Evolutionary conservation across 768 basidiomycete genomes (phyloP).

Genomic region (Coprinellus micaceus): DNA sequence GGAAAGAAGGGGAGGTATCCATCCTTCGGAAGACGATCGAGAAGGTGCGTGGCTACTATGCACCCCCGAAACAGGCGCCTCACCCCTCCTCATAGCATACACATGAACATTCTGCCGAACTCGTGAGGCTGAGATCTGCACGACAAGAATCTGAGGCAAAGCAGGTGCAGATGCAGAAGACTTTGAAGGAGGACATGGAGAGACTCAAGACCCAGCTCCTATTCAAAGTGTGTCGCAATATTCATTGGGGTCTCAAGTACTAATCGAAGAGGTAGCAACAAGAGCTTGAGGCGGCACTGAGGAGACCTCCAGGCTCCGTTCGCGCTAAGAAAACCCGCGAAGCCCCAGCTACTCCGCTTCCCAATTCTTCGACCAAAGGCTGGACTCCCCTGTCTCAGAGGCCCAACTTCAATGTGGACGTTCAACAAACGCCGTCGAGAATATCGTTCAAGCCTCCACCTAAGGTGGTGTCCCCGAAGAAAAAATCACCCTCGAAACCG

Average conservation of each 20-base stretch:
- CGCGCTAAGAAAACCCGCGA: slow-evolving; percentile 40
- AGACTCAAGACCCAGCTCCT: slow-evolving; percentile 62
- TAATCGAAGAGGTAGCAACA: slow-evolving; percentile 48
- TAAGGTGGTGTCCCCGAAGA: slow-evolving; percentile 30
- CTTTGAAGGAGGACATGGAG: slow-evolving; percentile 66
- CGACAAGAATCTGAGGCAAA: slow-evolving; percentile 61
- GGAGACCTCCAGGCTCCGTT: slow-evolving; percentile 45
- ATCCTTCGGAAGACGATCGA: slow-evolving; percentile 64
- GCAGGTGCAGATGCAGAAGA: slow-evolving; percentile 52
- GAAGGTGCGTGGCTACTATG: slow-evolving; percentile 40
- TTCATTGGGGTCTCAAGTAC: slow-evolving; percentile 1
- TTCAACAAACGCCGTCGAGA: slow-evolving; percentile 30
- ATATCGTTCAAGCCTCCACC: slow-evolving; percentile 16
- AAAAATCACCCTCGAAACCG: slow-evolving; percentile 10
- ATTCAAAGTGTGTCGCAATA: slow-evolving; percentile 53
- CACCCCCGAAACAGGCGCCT: not conserved
- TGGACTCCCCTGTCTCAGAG: slow-evolving; percentile 23
- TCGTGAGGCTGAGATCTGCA: slow-evolving; percentile 52
- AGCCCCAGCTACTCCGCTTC: slow-evolving; percentile 36
- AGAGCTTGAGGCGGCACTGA: slow-evolving; percentile 55
- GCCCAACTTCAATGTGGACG: not conserved
- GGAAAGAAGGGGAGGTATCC: slow-evolving; percentile 69
- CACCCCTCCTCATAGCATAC: slow-evolving; percentile 41
- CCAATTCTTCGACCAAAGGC: slow-evolving; percentile 35
- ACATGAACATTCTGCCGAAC: slow-evolving; percentile 55